Evolutionary conservation across 345 rosid genomes (phyloP), one percentile per base, ranked within the genome.

Genomic region (Rhodamnia rubescens): DNA sequence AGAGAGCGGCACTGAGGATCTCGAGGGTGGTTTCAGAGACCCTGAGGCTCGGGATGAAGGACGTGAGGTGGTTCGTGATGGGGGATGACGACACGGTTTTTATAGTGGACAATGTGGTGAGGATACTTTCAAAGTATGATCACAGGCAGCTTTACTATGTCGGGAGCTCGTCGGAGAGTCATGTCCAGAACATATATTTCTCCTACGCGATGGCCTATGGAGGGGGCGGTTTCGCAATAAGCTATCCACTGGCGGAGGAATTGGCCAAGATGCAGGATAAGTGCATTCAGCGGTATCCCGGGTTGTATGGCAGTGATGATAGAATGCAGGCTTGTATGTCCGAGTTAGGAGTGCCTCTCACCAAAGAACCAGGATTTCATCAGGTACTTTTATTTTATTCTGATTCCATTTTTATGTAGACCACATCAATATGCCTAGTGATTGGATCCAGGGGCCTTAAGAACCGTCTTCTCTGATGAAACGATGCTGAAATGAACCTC

Each of bases 241-340:
- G 98, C 87, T 94, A 93, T 78, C 91, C 98, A 3, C 81, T 93
- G 88, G 98, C 99, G 0, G 81, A 88, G 26, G 93, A 93, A 86
- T 86, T 96, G 85, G 92, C 92, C 32, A 90, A 88, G 89, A 94
- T 94, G 93, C 98, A 96, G 88, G 96, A 93, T 81, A 88, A 87
- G 47, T 96, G 99, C 90, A 94, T 95, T 40, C 95, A 93, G n/a
- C 83, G 96, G 29, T 94, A 95, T 84, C 96, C 96, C 7, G 96
- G 91, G 29, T 89, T 94, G 57, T 94, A 94, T 55, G 99, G 95
- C 5, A 96, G 99, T 49, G 99, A 96, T 61, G 99, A 94, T 47
- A 88, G 99, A 50, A 92, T 94, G 75, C 96, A 96, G 82, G 99
- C 96, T 85, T 95, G 98, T 86, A 96, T 96, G 97, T 88, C 97